Percentiles rank a stretch among this genome's conserved stretches.
phyloP scores from a whole-genome alignment of 1,284 basidiomycete genomes.

The Boletus mariae region DNA sequence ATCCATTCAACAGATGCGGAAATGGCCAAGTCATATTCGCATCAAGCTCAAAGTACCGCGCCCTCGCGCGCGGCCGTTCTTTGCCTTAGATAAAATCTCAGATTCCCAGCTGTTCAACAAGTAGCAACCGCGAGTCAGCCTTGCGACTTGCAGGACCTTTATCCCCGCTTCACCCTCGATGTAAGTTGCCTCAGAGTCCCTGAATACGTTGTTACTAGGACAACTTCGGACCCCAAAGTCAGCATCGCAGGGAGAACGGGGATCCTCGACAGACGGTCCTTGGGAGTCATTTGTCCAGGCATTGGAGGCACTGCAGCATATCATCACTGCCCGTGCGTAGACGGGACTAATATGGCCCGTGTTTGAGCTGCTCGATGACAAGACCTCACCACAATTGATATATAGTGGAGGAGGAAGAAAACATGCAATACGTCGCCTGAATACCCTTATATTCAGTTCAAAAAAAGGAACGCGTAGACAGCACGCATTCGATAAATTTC shows the following conservation, averaged over 20 bases:
- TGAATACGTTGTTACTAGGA: conserved; percentile 53
- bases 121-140: conserved; percentile 42
- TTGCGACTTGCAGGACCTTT: conserved; percentile 65
- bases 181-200: conserved; percentile 64
- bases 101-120: conserved; percentile 68
- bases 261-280: conserved; percentile 54
- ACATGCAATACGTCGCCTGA: too few relatives aligned
- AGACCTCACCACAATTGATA: conserved; percentile 40
- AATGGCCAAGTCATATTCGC: conserved; percentile 38
- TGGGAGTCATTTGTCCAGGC: conserved; percentile 62
- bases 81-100: conserved; percentile 62
- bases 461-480: too few relatives aligned
- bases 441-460: too few relatives aligned
- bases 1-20: conserved; percentile 42
- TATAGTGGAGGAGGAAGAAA: too few relatives aligned
- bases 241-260: conserved; percentile 50
- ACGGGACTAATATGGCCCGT: conserved; percentile 66
- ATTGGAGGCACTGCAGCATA: conserved; percentile 60
- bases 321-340: conserved; percentile 49
- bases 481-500: too few relatives aligned
- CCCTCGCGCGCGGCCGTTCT: conserved; percentile 66
- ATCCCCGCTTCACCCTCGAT: conserved; percentile 65
- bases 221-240: conserved; percentile 49
- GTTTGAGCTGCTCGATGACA: conserved; percentile 60
- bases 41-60: conserved; percentile 49